A percentile compares a stretch with the other conserved stretches of the same genome.
These are phyloP conservation scores for Trichoderma hamatum DNA, from an alignment of 2,329 filamentous ascomycete species.

Conservation along the genomic window DNA sequence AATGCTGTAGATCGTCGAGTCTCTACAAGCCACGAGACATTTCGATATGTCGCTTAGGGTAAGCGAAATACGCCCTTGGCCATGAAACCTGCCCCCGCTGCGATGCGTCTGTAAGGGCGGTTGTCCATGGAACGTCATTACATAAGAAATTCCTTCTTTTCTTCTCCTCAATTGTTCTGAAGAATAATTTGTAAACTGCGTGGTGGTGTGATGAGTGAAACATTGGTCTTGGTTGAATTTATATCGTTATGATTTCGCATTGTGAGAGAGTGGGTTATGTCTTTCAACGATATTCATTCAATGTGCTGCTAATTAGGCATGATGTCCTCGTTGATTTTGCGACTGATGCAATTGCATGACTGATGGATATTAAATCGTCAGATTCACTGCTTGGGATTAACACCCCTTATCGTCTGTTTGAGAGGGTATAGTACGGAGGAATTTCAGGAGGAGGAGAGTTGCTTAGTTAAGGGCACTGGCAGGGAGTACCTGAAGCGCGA, in stretches of 20 bases:
- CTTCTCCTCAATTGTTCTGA: not conserved
- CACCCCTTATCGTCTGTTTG: not conserved
- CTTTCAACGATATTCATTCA: not conserved
- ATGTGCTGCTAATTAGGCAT: too few relatives aligned
- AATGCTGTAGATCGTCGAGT: not conserved
- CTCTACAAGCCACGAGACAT: not conserved
- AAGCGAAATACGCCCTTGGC: constrained; percentile 20
- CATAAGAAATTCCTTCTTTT: not conserved
- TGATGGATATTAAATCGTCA: not conserved
- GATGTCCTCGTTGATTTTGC: not conserved
- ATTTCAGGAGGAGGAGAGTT: not conserved
- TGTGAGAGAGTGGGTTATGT: not conserved
- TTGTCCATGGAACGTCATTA: not conserved
- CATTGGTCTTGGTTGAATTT: not conserved
- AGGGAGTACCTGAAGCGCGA: not conserved
- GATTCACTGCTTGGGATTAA: not conserved
- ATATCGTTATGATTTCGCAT: not conserved
- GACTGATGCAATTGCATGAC: not conserved
- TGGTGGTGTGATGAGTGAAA: not conserved
- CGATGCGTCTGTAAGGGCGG: not conserved
- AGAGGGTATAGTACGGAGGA: not conserved
- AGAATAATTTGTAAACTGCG: not conserved
- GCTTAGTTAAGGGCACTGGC: not conserved
- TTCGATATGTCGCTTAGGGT: constrained; percentile 17
- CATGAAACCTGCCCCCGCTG: not conserved